These are phyloP conservation scores for Endotrypanum monterogeii DNA, from an alignment of 208 protist species.

Conservation along the genomic window DNA sequence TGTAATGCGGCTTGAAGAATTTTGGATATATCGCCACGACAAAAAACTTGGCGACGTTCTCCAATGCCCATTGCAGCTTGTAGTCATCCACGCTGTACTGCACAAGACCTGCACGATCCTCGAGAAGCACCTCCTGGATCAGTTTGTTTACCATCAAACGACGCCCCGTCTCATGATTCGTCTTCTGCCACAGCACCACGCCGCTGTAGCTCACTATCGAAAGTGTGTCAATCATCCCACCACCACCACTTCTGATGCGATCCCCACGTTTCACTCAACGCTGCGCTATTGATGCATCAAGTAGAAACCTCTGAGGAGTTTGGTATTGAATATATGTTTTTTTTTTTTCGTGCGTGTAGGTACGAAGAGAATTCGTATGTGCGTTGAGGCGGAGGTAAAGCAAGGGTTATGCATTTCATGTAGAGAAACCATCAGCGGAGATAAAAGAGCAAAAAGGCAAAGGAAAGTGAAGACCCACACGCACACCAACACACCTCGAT, in stretches of 20 bases:
- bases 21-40: slow-evolving; percentile 94
- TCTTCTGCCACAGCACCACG: slow-evolving; percentile 91
- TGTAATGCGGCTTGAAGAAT: slow-evolving; percentile 84
- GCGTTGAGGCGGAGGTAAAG: neutral
- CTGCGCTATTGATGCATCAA: neutral
- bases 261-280: neutral
- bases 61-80: slow-evolving; percentile 91
- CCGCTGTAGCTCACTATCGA: slow-evolving; percentile 94
- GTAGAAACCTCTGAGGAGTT: neutral
- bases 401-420: neutral
- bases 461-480: neutral
- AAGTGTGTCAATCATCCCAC: slow-evolving; percentile 95
- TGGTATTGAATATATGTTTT: neutral
- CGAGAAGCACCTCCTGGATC: slow-evolving; percentile 93
- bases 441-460: neutral
- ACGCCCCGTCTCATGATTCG: slow-evolving; percentile 46
- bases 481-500: neutral
- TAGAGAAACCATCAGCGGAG: neutral
- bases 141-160: slow-evolving; percentile 91
- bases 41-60: slow-evolving; percentile 94
- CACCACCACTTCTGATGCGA: neutral
- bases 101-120: slow-evolving; percentile 87
- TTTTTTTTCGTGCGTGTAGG: neutral
- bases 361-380: neutral
- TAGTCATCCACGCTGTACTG: slow-evolving; percentile 77